A percentile compares a stretch with the other conserved stretches of the same genome.
Evolutionary conservation across 495 filamentous ascomycete species (phyloP).

Genomic region (Penicillium nucicola): DNA sequence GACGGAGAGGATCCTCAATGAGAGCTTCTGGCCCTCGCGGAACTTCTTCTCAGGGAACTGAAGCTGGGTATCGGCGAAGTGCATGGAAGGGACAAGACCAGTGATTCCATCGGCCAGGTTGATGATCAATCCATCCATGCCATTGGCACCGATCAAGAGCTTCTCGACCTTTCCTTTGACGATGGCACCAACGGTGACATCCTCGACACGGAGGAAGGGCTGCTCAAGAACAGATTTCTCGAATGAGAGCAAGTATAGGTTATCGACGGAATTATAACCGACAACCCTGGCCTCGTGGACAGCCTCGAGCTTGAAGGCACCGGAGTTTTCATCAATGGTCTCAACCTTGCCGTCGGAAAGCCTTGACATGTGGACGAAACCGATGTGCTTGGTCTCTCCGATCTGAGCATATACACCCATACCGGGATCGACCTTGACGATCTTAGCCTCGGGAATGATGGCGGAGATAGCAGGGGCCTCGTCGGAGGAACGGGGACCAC

Average conservation of each 20-base stretch:
- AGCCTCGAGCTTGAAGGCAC: constrained; percentile 72
- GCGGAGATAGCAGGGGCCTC: constrained; percentile 67
- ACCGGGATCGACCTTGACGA: constrained; percentile 71
- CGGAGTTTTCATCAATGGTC: constrained; percentile 66
- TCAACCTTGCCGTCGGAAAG: constrained; percentile 86
- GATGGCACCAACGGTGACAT: constrained; percentile 75
- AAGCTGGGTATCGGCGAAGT: constrained; percentile 81
- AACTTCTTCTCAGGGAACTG: constrained; percentile 97
- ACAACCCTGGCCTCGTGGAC: constrained; percentile 77
- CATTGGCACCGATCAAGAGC: constrained; percentile 66
- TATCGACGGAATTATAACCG: constrained; percentile 83
- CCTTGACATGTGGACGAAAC: constrained; percentile 91
- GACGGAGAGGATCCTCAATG: constrained; percentile 76
- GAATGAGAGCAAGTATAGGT: constrained; percentile 79
- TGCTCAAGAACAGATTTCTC: constrained; percentile 80
- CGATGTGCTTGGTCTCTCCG: constrained; percentile 66
- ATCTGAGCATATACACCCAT: constrained; percentile 80
- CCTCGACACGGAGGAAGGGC: constrained; percentile 83
- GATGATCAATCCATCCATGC: constrained; percentile 76
- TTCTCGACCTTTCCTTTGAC: constrained; percentile 85
- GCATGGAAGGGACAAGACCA: constrained; percentile 81
- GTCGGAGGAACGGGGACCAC: constrained; percentile 44
- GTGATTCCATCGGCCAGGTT: constrained; percentile 80
- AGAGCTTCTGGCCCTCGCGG: constrained; percentile 79
- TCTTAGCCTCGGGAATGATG: constrained; percentile 69